A percentile compares a stretch with the other conserved stretches of the same genome.
Conservation (phyloP, 1,284 basidiomycete species). For the Microbotryum saponariae region DNA sequence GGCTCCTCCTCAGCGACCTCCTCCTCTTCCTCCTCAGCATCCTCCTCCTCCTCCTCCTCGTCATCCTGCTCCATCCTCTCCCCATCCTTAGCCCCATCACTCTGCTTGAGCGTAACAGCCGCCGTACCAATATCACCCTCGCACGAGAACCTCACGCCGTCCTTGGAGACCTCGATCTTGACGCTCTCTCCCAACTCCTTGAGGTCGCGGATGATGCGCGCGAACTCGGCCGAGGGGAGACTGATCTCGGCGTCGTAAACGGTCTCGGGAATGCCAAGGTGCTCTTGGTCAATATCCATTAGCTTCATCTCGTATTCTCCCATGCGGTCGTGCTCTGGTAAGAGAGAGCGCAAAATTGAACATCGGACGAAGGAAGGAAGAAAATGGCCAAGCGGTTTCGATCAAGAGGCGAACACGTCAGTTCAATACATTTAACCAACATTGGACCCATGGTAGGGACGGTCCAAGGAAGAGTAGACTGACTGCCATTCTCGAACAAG, state of each 20-base stretch:
- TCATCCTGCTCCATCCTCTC: slow-evolving; percentile 25
- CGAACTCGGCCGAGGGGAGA: slow-evolving; percentile 79
- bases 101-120: slow-evolving; percentile 74
- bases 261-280: slow-evolving; percentile 95
- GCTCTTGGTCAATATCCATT: slow-evolving; percentile 98
- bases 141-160: slow-evolving; percentile 86
- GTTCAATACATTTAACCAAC: background rate
- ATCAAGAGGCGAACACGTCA: background rate
- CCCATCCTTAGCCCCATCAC: slow-evolving; percentile 36
- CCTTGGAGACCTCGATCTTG: slow-evolving; percentile 91
- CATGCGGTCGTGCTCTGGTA: slow-evolving; percentile 77
- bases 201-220: slow-evolving; percentile 87
- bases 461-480: slow-evolving; percentile 37
- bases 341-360: background rate
- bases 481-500: slow-evolving; percentile 84
- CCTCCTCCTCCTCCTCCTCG: slow-evolving; percentile 44
- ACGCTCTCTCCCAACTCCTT: slow-evolving; percentile 89
- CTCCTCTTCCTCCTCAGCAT: slow-evolving; percentile 39
- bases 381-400: background rate
- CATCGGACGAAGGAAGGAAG: background rate
- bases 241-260: slow-evolving; percentile 91
- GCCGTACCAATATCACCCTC: slow-evolving; percentile 95
- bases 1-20: slow-evolving; percentile 12
- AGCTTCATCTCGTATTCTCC: slow-evolving; percentile 99
- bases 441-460: background rate